Conservation (phyloP, 768 basidiomycete genomes). For the Trametes villosa region DNA sequence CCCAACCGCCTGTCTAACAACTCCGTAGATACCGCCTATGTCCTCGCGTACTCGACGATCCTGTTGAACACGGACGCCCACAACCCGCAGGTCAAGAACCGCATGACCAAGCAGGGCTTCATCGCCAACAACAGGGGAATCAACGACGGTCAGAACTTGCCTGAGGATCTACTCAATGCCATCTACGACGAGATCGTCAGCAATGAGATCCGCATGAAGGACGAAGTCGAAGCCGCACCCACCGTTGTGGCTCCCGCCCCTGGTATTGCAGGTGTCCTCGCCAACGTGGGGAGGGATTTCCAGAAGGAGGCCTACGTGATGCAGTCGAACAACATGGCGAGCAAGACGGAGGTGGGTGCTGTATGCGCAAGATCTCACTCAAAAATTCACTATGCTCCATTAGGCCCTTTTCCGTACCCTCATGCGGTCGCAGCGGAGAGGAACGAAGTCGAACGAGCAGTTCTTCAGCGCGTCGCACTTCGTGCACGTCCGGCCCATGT, state of each 20-base stretch:
- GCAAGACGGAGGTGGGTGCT: constrained; percentile 83
- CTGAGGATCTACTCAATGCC: constrained; percentile 75
- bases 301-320: constrained; percentile 96
- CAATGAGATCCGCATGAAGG: constrained; percentile 99
- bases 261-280: constrained; percentile 81
- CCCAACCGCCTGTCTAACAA: background rate
- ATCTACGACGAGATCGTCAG: constrained; percentile 90
- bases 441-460: constrained; percentile 76
- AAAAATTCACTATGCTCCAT: background rate
- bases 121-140: constrained; percentile 95
- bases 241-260: constrained; percentile 52
- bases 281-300: constrained; percentile 90
- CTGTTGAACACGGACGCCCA: constrained; percentile 98
- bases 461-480: constrained; percentile 98
- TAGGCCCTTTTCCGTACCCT: constrained; percentile 92
- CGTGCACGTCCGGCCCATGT: constrained; percentile 97
- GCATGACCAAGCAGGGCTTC: constrained; percentile 94
- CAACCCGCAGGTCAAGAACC: constrained; percentile 90
- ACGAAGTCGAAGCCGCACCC: constrained; percentile 78
- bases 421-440: constrained; percentile 89
- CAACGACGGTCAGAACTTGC: constrained; percentile 87
- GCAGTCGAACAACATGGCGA: constrained; percentile 95
- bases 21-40: constrained; percentile 82
- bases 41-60: constrained; percentile 94
- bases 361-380: background rate